Conservation (phyloP, 2,329 filamentous ascomycete species). For the Clonostachys chloroleuca region DNA sequence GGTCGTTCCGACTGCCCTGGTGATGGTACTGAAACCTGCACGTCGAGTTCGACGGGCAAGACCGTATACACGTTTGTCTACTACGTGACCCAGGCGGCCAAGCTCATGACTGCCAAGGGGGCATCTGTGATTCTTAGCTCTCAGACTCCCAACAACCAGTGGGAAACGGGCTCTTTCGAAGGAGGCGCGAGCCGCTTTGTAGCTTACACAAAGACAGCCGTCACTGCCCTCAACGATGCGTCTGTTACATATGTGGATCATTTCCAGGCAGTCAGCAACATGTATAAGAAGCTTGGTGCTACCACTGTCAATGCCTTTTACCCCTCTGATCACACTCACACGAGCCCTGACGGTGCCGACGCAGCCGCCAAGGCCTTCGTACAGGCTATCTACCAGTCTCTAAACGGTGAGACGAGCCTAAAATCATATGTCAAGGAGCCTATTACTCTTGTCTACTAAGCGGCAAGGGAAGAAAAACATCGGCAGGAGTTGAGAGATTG, state of each 20-base stretch:
- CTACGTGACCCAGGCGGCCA: slow-evolving; percentile 55
- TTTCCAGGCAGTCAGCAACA: slow-evolving; percentile 50
- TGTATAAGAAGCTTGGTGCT: slow-evolving; percentile 44
- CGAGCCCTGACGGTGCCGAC: slow-evolving; percentile 48
- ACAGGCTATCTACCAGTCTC: slow-evolving; percentile 18
- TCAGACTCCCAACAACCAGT: slow-evolving; percentile 54
- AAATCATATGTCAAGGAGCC: slow-evolving; percentile 13
- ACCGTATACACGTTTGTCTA: slow-evolving; percentile 57
- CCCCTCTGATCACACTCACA: slow-evolving; percentile 60
- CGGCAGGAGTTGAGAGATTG: too few relatives aligned
- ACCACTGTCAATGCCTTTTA: slow-evolving; percentile 46
- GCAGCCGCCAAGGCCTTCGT: slow-evolving; percentile 51
- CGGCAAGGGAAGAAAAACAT: too few relatives aligned
- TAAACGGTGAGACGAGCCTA: slow-evolving; percentile 19
- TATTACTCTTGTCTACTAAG: slow-evolving; percentile 7
- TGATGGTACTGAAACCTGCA: slow-evolving; percentile 46
- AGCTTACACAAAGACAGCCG: slow-evolving; percentile 41
- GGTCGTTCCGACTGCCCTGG: slow-evolving; percentile 56
- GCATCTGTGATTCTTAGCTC: slow-evolving; percentile 55
- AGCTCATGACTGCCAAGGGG: slow-evolving; percentile 48
- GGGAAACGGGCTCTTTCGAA: slow-evolving; percentile 49
- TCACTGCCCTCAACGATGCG: slow-evolving; percentile 22
- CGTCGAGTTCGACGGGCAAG: slow-evolving; percentile 21
- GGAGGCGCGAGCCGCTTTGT: slow-evolving; percentile 49
- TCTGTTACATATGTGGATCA: slow-evolving; percentile 56